Evolutionary conservation across 2,329 filamentous ascomycete species (phyloP).

Genomic region (Diaporthe sp.): DNA sequence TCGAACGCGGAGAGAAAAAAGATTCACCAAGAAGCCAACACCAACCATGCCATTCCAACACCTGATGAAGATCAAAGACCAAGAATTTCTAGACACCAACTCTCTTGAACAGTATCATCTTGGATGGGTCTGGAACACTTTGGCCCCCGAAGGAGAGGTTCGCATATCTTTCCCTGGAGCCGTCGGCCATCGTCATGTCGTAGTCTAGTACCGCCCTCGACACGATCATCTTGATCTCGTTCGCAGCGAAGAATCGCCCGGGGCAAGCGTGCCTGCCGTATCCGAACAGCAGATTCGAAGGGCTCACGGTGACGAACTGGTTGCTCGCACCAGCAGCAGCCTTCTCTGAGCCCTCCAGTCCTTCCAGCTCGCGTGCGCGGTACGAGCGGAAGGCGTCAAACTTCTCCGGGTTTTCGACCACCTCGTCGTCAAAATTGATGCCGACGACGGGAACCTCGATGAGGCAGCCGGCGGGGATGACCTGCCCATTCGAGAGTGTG

Average conservation of each 20-base stretch:
- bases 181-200: constrained; percentile 46
- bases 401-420: constrained; percentile 51
- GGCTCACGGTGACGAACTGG: constrained; percentile 55
- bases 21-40: constrained; percentile 8
- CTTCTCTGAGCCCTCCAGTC: constrained; percentile 45
- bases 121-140: constrained; percentile 43
- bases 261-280: constrained; percentile 57
- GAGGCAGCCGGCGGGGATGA: constrained; percentile 58
- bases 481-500: constrained; percentile 66
- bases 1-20: neutral
- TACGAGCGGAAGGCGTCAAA: constrained; percentile 57
- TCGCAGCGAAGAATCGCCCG: constrained; percentile 53
- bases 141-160: constrained; percentile 44
- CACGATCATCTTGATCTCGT: constrained; percentile 54
- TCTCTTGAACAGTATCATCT: constrained; percentile 44
- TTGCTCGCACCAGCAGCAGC: constrained; percentile 46
- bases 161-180: constrained; percentile 43
- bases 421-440: constrained; percentile 52
- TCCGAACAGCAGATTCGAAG: constrained; percentile 52
- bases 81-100: constrained; percentile 27
- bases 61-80: no score
- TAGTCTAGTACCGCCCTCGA: constrained; percentile 46
- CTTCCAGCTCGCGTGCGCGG: constrained; percentile 48
- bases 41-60: neutral
- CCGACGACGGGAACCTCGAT: constrained; percentile 56